A percentile compares a stretch with the other conserved stretches of the same genome.
Evolutionary conservation across 75 land plant genomes (phyloP).

Genomic region (Sequoiadendron giganteum): DNA sequence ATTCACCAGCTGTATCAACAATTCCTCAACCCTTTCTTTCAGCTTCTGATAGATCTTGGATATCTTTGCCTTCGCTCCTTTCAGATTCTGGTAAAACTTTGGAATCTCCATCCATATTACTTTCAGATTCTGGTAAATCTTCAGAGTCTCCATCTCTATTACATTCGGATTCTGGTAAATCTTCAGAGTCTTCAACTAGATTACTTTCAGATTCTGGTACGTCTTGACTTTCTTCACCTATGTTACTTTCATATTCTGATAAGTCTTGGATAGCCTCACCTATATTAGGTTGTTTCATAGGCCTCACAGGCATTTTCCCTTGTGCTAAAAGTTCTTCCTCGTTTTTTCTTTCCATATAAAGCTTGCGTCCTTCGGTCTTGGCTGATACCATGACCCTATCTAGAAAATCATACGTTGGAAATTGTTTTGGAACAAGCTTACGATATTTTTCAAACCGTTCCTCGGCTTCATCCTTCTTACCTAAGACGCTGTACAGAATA

Average conservation of each 20-base stretch:
- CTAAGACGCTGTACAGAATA: slow-evolving; percentile 64
- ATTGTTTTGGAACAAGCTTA: slow-evolving; percentile 62
- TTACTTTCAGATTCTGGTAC: background rate
- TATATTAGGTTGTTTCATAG: background rate
- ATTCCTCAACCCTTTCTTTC: background rate
- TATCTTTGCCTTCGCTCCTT: background rate
- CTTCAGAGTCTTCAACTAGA: no score
- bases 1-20: background rate
- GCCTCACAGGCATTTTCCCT: background rate
- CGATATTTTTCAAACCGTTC: slow-evolving; percentile 53
- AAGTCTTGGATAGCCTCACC: background rate
- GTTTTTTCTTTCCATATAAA: background rate
- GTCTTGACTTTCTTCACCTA: background rate
- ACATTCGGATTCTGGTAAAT: background rate
- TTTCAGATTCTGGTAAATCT: background rate
- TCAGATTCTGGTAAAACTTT: background rate
- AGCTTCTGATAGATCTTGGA: background rate
- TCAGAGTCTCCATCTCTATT: no score
- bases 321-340: background rate
- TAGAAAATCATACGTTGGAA: slow-evolving; percentile 64
- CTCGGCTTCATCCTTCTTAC: slow-evolving; percentile 63
- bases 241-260: background rate
- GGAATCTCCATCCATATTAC: background rate
- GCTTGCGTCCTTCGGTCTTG: slow-evolving; percentile 33
- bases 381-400: slow-evolving; percentile 63